Base-by-base conservation (phyloP, 208 protist genomes). In the Wallacemonas rigidus region DNA sequence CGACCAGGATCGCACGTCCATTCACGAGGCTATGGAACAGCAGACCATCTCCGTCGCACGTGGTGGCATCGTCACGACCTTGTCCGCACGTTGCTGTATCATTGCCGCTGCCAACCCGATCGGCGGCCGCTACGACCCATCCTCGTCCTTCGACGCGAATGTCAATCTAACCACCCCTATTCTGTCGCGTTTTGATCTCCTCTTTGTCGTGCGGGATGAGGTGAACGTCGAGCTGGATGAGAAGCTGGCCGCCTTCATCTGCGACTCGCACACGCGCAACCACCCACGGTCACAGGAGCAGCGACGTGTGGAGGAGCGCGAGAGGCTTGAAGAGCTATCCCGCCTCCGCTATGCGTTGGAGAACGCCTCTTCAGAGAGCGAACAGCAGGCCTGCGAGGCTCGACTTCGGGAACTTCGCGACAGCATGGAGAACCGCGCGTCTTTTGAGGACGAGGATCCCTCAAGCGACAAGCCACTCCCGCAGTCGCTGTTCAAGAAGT, bases 1-100 rank as follows among this genome's bases (percentile, higher is more conserved):
- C 51, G 99, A 99, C 69, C 87, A 98, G 74, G 97, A 98, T 70
- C 85, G 97, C 63, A 99, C 98, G 3, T 98, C 92, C 17, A 99
- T 99, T 67, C 99, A 99, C 81, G 99, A 99, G 87, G 99, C 98
- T 36, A 99, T 99, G 99, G 99, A 99, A 85, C 99, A 99, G 94
- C 99, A 99, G 87, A 98, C 91, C 53, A 99, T 99, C 63, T 99
- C 98, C 15, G 99, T 99, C 62, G 99, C 99, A 12, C 99, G 99
- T 80, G 99, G 98, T 65, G 99, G 99, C 77, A 99, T 99, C 73
- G 98, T 99, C 9, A 99, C 99, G n/a, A 99, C 97, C n/a, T 90
- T 99, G 35, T 97, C 97, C 12, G 95, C 95, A 35, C 85, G 93
- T 47, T 97, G 93, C 80, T 92, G 98, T 60, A 98, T 99, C 54